A percentile compares a stretch with the other conserved stretches of the same genome.
Evolutionary conservation across 306 rosid genomes (phyloP).

Genomic region (Senna tora): DNA sequence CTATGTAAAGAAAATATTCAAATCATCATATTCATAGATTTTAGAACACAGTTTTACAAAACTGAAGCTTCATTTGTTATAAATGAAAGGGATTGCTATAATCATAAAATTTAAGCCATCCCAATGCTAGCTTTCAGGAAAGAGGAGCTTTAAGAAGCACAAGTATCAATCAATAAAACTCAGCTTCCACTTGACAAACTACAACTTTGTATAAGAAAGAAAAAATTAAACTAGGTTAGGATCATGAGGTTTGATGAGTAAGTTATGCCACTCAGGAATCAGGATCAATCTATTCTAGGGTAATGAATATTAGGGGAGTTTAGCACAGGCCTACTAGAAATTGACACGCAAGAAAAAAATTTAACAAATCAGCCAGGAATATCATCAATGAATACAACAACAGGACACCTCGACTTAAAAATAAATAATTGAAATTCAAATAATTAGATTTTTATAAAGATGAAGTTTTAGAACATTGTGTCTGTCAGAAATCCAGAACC

Average conservation of each 20-base stretch:
- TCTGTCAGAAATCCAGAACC: constrained; percentile 18
- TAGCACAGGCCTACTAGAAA: neutral
- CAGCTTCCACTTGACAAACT: constrained; percentile 6
- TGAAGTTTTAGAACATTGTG: neutral
- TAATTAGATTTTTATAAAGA: constrained; percentile 6
- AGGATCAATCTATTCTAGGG: neutral
- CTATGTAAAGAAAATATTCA: neutral
- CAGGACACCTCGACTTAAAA: neutral
- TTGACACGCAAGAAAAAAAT: constrained; percentile 11
- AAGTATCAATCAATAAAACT: neutral
- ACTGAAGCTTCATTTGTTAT: neutral
- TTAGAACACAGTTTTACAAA: neutral
- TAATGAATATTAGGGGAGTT: neutral
- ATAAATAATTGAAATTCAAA: neutral
- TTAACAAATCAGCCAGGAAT: constrained; percentile 6
- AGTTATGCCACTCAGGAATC: neutral
- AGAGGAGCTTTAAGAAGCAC: neutral
- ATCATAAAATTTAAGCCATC: neutral
- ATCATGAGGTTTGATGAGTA: neutral
- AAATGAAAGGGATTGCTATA: neutral
- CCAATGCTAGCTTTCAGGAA: neutral
- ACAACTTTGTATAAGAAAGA: neutral
- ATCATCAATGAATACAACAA: constrained; percentile 14
- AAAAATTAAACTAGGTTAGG: neutral
- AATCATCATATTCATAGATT: neutral